Conservation (phyloP, 1,284 basidiomycete genomes). For the Boletus semigastroideus region DNA sequence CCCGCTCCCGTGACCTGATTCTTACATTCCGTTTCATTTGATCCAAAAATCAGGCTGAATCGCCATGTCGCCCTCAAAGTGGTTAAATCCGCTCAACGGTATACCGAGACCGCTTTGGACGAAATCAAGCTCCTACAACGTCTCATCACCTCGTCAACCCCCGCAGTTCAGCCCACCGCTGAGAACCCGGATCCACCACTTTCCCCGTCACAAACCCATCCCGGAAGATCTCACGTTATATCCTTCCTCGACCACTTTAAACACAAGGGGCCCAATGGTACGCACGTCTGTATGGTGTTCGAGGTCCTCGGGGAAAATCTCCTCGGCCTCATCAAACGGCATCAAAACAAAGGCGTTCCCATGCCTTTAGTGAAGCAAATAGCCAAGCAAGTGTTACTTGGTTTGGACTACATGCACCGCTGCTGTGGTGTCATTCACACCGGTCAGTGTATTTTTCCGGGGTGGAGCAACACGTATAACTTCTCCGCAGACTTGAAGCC, state of each 20-base stretch:
- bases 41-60: conserved; percentile 61
- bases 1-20: neutral
- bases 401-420: conserved; percentile 96
- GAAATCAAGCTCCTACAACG: conserved; percentile 98
- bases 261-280: conserved; percentile 95
- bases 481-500: conserved; percentile 81
- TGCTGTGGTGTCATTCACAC: conserved; percentile 96
- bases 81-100: conserved; percentile 95
- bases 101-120: conserved; percentile 97
- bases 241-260: conserved; percentile 96
- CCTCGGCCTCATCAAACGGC: conserved; percentile 96
- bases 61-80: conserved; percentile 99
- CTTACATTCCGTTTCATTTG: conserved; percentile 3
- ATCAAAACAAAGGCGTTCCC: conserved; percentile 93
- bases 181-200: conserved; percentile 57
- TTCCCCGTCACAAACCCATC: conserved; percentile 68
- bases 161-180: conserved; percentile 53
- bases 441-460: conserved; percentile 41
- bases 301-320: conserved; percentile 98
- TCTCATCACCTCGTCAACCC: conserved; percentile 85
- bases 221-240: conserved; percentile 85
- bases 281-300: conserved; percentile 99
- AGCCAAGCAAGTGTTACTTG: conserved; percentile 93
- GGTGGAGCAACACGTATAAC: conserved; percentile 1
- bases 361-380: conserved; percentile 95